A percentile compares a stretch with the other conserved stretches of the same genome.
These are phyloP conservation scores for Xylaria sp. DNA, from an alignment of 495 filamentous ascomycete genomes.

Conservation along the genomic window DNA sequence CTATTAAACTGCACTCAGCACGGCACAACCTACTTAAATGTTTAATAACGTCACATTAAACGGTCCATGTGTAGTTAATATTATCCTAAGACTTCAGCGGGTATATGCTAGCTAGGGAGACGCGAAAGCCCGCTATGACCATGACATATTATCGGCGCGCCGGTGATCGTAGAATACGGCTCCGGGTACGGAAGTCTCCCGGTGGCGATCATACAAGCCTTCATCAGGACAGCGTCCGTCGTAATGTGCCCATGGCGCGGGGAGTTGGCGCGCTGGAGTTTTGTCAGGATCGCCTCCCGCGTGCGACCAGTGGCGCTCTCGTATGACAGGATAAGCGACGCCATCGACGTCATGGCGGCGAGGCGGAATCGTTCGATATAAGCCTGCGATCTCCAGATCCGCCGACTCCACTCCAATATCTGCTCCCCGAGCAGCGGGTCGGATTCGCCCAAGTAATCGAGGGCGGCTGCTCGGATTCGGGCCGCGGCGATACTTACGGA, in stretches of 20 bases:
- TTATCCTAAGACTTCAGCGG: not conserved
- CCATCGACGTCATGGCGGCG: not conserved
- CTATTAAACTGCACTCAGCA: no score
- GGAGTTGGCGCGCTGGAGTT: not conserved
- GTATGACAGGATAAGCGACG: not conserved
- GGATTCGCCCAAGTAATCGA: not conserved
- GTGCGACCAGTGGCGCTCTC: not conserved
- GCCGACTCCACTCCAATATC: not conserved
- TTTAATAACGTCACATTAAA: no score
- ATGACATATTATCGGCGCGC: not conserved
- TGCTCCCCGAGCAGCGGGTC: not conserved
- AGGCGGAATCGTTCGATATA: not conserved
- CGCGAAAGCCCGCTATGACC: not conserved
- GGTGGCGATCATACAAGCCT: not conserved
- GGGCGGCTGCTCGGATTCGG: not conserved
- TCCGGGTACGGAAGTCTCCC: not conserved
- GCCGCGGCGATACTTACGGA: not conserved
- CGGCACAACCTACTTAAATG: no score
- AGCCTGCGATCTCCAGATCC: slow-evolving; percentile 1
- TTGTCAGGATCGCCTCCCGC: not conserved
- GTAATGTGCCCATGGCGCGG: not conserved
- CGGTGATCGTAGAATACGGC: not conserved
- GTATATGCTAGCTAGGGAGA: not conserved
- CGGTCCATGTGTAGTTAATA: no score
- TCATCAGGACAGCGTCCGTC: not conserved